Conservation (phyloP, 2,329 filamentous ascomycete species). For the Colletotrichum tropicicola region DNA sequence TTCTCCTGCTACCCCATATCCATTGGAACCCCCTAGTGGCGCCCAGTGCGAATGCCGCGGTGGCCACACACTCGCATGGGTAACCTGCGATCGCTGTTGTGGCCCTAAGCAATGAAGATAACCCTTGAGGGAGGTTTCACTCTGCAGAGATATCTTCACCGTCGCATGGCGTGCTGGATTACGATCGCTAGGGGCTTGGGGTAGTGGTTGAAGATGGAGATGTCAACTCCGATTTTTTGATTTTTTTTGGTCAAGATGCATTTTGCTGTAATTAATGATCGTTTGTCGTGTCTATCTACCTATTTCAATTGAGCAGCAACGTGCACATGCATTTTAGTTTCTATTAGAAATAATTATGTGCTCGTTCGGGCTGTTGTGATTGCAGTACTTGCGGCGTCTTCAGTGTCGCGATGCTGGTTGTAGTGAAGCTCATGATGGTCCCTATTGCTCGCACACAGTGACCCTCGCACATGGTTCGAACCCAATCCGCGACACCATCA, state of each 20-base stretch:
- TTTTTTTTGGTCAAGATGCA: slow-evolving; percentile 35
- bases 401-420: not conserved
- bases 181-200: slow-evolving; percentile 71
- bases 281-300: not conserved
- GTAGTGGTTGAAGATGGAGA: slow-evolving; percentile 63
- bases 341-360: not conserved
- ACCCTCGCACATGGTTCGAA: slow-evolving; percentile 15
- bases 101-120: slow-evolving; percentile 74
- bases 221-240: slow-evolving; percentile 55
- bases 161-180: slow-evolving; percentile 76
- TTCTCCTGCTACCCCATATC: slow-evolving; percentile 61
- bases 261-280: not conserved
- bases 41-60: slow-evolving; percentile 76
- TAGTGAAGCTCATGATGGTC: not conserved
- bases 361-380: not conserved
- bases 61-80: slow-evolving; percentile 72
- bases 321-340: not conserved
- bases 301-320: not conserved
- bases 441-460: not conserved
- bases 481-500: not conserved
- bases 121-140: slow-evolving; percentile 77
- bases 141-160: slow-evolving; percentile 77
- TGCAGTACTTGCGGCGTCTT: no score
- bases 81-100: slow-evolving; percentile 71
- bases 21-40: slow-evolving; percentile 64